A percentile compares a stretch with the other conserved stretches of the same genome.
phyloP scores from a whole-genome alignment of 192 early-diverging fungal genomes.

The Backusella morwellensis region DNA sequence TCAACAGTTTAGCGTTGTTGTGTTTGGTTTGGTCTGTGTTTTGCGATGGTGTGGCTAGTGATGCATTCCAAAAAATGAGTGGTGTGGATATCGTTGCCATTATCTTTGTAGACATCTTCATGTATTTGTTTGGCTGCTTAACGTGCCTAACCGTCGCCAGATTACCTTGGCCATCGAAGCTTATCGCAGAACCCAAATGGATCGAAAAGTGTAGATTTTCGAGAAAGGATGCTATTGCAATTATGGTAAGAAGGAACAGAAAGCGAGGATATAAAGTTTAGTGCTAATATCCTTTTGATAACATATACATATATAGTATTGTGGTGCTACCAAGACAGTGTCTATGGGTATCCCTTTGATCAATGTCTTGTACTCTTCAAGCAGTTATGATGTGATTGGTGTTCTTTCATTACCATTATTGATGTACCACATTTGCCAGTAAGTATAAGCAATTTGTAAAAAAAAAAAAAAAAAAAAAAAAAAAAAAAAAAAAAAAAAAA shows the following conservation, averaged over 20 bases:
- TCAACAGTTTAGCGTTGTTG: slow-evolving; percentile 55
- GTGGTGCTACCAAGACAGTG: slow-evolving; percentile 67
- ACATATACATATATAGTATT: slow-evolving; percentile 39
- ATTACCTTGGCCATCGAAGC: slow-evolving; percentile 30
- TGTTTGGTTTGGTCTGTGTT: slow-evolving; percentile 69
- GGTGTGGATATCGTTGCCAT: slow-evolving; percentile 51
- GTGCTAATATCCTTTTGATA: not conserved
- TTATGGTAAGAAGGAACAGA: slow-evolving; percentile 29
- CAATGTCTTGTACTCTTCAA: slow-evolving; percentile 58
- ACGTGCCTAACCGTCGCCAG: slow-evolving; percentile 38
- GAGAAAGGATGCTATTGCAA: slow-evolving; percentile 54
- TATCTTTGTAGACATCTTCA: slow-evolving; percentile 42
- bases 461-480: too few species aligned
- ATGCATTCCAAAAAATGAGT: slow-evolving; percentile 43
- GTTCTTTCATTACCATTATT: slow-evolving; percentile 56
- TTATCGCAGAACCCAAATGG: slow-evolving; percentile 26
- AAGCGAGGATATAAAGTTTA: not conserved
- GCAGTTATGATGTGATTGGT: slow-evolving; percentile 39
- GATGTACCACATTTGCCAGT: slow-evolving; percentile 54
- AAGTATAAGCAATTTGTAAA: not conserved
- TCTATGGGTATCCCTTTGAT: slow-evolving; percentile 71
- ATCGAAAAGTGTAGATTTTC: slow-evolving; percentile 23
- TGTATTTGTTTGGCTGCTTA: slow-evolving; percentile 49
- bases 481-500: too few species aligned
- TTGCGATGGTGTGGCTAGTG: slow-evolving; percentile 63